Conservation (phyloP, 2,329 filamentous ascomycete genomes). For the Dactylonectria estremocensis region DNA sequence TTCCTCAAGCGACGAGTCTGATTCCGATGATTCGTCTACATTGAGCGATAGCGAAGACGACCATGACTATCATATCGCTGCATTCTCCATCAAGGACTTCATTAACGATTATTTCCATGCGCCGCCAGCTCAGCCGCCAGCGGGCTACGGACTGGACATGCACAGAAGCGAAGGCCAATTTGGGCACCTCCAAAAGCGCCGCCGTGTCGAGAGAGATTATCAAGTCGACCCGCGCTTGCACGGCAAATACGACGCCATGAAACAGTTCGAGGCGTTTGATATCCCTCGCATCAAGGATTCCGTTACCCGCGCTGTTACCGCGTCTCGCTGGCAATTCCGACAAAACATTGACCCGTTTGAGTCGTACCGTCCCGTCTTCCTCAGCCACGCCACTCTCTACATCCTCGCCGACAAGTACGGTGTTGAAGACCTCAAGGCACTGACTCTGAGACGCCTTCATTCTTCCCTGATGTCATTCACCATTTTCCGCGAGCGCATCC, state of each 20-base stretch:
- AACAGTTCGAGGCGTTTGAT: constrained; percentile 21
- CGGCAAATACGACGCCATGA: constrained; percentile 38
- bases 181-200: constrained; percentile 11
- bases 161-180: background rate
- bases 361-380: constrained; percentile 38
- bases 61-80: constrained; percentile 1
- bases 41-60: constrained; percentile 14
- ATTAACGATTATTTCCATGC: constrained; percentile 16
- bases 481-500: constrained; percentile 33
- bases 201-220: constrained; percentile 9
- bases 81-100: constrained; percentile 34
- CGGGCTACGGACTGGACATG: background rate
- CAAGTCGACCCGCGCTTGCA: background rate
- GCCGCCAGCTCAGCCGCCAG: background rate
- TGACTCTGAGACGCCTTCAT: constrained; percentile 42
- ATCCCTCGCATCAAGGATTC: background rate
- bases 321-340: constrained; percentile 6
- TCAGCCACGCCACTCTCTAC: constrained; percentile 44
- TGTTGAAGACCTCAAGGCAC: constrained; percentile 34
- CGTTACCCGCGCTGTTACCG: background rate
- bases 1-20: background rate
- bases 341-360: background rate
- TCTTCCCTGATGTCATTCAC: constrained; percentile 30
- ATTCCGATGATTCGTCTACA: constrained; percentile 27
- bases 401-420: constrained; percentile 47